A percentile compares a stretch with the other conserved stretches of the same genome.
Evolutionary conservation across 2,329 filamentous ascomycete genomes (phyloP).

Genomic region (Claviceps africana): DNA sequence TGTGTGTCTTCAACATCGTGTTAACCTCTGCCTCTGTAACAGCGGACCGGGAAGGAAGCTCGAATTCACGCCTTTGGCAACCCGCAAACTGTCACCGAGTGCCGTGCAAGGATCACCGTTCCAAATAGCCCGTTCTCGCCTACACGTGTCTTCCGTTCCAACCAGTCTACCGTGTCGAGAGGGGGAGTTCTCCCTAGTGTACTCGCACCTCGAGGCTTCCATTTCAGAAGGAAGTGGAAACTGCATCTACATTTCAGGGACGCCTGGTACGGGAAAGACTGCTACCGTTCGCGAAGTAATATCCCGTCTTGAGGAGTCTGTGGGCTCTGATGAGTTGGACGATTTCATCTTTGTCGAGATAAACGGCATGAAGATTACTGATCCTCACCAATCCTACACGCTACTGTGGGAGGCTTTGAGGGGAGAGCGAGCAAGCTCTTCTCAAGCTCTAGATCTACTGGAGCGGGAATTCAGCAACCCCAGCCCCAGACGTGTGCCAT

Average conservation of each 20-base stretch:
- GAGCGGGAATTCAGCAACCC: constrained; percentile 89
- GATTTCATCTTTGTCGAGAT: constrained; percentile 99
- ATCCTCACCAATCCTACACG: constrained; percentile 91
- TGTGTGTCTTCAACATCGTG: constrained; percentile 9
- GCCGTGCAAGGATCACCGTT: constrained; percentile 74
- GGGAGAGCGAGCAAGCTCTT: constrained; percentile 80
- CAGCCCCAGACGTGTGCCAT: constrained; percentile 79
- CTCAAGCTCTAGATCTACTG: constrained; percentile 79
- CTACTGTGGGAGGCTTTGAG: constrained; percentile 92
- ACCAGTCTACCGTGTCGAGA: constrained; percentile 81
- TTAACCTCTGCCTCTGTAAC: constrained; percentile 39
- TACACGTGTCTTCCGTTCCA: constrained; percentile 91
- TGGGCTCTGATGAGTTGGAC: constrained; percentile 80
- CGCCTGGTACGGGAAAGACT: constrained; percentile 92
- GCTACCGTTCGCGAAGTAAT: constrained; percentile 95
- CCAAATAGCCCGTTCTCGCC: constrained; percentile 70
- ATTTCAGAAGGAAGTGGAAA: constrained; percentile 88
- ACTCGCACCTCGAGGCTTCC: constrained; percentile 83
- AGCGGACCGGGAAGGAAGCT: constrained; percentile 49
- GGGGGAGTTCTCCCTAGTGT: constrained; percentile 80
- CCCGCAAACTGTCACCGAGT: constrained; percentile 63
- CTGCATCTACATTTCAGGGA: constrained; percentile 99
- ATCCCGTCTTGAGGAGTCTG: constrained; percentile 72
- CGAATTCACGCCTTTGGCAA: constrained; percentile 91
- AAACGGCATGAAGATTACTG: constrained; percentile 99